Evolutionary conservation across 768 basidiomycete genomes (phyloP), one percentile per base, ranked within the genome.

Genomic region (Gloeopeniophorella convolvens): DNA sequence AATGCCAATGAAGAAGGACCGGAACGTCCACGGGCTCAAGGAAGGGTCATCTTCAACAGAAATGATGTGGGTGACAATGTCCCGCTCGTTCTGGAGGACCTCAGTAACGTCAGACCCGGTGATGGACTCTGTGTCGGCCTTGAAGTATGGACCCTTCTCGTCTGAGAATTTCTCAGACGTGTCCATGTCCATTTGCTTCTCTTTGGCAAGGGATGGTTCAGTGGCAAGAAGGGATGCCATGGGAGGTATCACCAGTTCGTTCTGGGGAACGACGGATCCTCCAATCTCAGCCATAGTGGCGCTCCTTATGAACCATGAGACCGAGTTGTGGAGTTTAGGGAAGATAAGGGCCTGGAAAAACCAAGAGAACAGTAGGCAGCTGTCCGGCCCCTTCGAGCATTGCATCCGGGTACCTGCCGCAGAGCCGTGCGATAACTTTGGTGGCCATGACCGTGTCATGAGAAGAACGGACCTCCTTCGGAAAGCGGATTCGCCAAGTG

Each of bases 41-140:
- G 70, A 62, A 5, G 71, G 70, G 55, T 77, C 75, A 57, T 77
- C 75, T n/a, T 67, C 60, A 24, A 76, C 61, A 11, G 64, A 67
- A 47, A 79, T 72, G 28, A 79, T 64, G 50, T 70, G 70, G 0
- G 75, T 76, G 41, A 66, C 73, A 27, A 78, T 70, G 51, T 75
- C 75, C 40, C 72, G 70, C 57, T 74, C 74, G 53, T 67, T 63
- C 41, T 70, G 58, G 24, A 77, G 68, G n/a, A 73, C 70, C 23
- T 58, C 63, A 36, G 64, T 62, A 33, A 66, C 63, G 52, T 60
- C 60, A 9, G 59, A 56, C 42, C 60, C 62, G 35, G 59, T 39
- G 3, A 58, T 57, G 6, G 63, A 65, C 54, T 73, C 72, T 27
- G 69, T 45, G 35, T 75, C 72, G 33, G 54, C 57, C 16, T 68